Evolutionary conservation across 805 yeast genomes (phyloP), one percentile per base, ranked within the genome.

Genomic region (Metschnikowia koreensis): DNA sequence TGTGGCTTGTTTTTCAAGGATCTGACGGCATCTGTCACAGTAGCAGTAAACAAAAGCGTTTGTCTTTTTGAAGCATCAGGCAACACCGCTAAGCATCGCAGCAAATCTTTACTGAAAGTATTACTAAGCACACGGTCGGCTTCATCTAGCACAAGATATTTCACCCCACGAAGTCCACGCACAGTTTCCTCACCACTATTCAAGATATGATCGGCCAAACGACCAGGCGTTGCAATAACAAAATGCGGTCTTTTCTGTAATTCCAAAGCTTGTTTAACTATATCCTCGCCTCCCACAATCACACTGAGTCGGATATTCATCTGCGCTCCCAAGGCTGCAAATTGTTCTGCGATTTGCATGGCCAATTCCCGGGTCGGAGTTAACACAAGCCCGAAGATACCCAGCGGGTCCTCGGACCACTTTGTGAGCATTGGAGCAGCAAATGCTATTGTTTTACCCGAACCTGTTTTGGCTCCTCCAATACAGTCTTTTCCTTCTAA

Each of bases 391-490:
- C 97, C 99, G 68, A 77, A 94, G 38, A 94, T 87, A 1, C 97
- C 99, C 67, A 81, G 81, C 1, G 99, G 99, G 66, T 94, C 98
- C 58, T 86, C 87, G 0, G 97, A 88, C 97, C 98, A 94, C 63
- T 86, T 79, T 1, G 96, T 83, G 50, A 94, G 74, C 89, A 94
- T 93, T 1, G 99, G 99, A n/a, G 90, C 96, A 1, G 93, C 98
- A 77, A 94, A 94, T 1, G 98, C 97, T 22, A 94, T 84, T 1
- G 99, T 94, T 66, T 94, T 94, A 80, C 99, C 99, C 15, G 96
- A 86, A 70, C 99, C 99, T 0, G 99, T 94, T 67, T 88, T 88
- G 33, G 99, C 99, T 41, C 99, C 99, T 47, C 99, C 99, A 47
- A 94, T 93, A 70, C 97, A 92, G 67, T 92, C 97, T 59, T 84